These are phyloP conservation scores for Arthrobotrys conoides DNA, from an alignment of 2,329 filamentous ascomycete genomes.

Conservation along the genomic window DNA sequence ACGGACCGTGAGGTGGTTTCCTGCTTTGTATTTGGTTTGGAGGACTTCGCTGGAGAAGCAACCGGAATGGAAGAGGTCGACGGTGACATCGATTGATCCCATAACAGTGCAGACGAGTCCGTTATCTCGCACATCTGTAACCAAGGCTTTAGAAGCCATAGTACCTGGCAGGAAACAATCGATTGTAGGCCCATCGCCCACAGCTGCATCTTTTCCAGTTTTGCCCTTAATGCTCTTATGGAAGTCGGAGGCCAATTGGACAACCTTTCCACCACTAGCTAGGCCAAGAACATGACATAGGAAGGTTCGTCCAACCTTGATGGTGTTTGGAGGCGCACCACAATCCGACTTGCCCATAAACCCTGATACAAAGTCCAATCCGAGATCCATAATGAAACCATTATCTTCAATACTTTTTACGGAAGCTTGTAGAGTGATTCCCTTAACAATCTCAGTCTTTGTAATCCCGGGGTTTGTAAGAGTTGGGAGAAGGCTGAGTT, in stretches of 20 bases:
- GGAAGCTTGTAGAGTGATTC: conserved; percentile 86
- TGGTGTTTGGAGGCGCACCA: conserved; percentile 71
- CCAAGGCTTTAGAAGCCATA: conserved; percentile 81
- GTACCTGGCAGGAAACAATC: conserved; percentile 92
- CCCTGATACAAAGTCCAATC: conserved; percentile 79
- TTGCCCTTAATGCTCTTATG: conserved; percentile 71
- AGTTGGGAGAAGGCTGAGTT: conserved; percentile 85
- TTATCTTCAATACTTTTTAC: conserved; percentile 95
- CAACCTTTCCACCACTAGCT: conserved; percentile 82
- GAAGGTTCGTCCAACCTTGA: conserved; percentile 77
- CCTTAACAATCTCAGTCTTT: conserved; percentile 79
- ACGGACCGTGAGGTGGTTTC: conserved; percentile 85
- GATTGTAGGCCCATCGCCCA: conserved; percentile 82
- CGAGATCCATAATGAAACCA: conserved; percentile 92
- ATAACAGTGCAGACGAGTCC: conserved; percentile 93
- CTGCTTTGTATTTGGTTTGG: conserved; percentile 83
- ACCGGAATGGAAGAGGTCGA: conserved; percentile 90
- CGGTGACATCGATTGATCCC: conserved; percentile 90
- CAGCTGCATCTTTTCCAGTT: conserved; percentile 62
- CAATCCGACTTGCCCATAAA: conserved; percentile 82
- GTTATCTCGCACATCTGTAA: conserved; percentile 78
- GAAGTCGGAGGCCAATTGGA: conserved; percentile 85
- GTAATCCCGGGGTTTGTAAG: conserved; percentile 82
- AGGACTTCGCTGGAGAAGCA: conserved; percentile 79
- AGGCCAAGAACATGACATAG: conserved; percentile 84